Percentiles rank a stretch among this genome's conserved stretches.
Evolutionary conservation across 176 grass and related monocot species (phyloP).

Genomic region (Pharus latifolius): DNA sequence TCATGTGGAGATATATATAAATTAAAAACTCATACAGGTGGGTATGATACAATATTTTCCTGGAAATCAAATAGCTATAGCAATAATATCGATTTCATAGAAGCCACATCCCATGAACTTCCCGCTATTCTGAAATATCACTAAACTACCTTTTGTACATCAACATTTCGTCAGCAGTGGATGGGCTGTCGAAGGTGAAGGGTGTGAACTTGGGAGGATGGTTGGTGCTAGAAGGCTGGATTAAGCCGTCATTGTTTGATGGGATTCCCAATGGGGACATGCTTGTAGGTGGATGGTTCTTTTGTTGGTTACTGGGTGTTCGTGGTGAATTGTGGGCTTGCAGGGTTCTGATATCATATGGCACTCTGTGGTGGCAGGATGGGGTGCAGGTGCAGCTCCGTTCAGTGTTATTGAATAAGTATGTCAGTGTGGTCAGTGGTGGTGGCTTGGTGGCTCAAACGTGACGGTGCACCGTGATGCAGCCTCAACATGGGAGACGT

Average conservation of each 20-base stretch:
- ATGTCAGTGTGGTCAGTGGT: constrained; percentile 29
- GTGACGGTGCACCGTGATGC: constrained; percentile 50
- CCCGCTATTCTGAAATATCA: background rate
- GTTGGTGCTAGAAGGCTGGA: constrained; percentile 73
- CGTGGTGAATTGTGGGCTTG: background rate
- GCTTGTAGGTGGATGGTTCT: constrained; percentile 39
- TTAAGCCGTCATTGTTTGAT: constrained; percentile 68
- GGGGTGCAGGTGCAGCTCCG: constrained; percentile 59
- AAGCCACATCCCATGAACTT: too few species aligned
- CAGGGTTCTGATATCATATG: background rate
- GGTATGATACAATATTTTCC: too few species aligned
- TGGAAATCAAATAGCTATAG: too few species aligned
- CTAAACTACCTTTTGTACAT: background rate
- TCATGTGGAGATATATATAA: too few species aligned
- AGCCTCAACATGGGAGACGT: constrained; percentile 63
- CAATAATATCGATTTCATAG: too few species aligned
- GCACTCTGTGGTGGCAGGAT: constrained; percentile 31
- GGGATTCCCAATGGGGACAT: constrained; percentile 70
- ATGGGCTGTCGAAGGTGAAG: constrained; percentile 51
- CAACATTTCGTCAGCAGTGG: constrained; percentile 13
- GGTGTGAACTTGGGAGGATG: constrained; percentile 73
- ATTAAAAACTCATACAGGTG: too few species aligned
- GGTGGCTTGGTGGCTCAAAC: constrained; percentile 52
- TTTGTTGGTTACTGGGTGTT: background rate
- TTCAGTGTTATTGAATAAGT: constrained; percentile 49